Evolutionary conservation across 2,329 filamentous ascomycete species (phyloP).

Genomic region (Tolypocladium guangdongense): DNA sequence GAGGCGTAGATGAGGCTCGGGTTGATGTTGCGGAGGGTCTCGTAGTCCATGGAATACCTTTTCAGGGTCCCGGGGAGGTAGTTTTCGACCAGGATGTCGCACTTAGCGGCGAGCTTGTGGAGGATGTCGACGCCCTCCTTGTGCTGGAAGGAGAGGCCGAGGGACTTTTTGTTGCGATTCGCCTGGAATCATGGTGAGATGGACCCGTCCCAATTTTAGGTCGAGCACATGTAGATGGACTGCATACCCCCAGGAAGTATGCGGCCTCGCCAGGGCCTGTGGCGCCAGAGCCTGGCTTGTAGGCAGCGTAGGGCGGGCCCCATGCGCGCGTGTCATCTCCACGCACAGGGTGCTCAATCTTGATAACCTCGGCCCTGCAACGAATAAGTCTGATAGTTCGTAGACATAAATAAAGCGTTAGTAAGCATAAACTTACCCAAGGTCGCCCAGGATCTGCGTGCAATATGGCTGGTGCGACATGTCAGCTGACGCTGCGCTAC

Average conservation of each 20-base stretch:
- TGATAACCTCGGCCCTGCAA: conserved; percentile 83
- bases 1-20: conserved; percentile 85
- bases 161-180: conserved; percentile 93
- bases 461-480: conserved; percentile 70
- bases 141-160: conserved; percentile 85
- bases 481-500: neutral
- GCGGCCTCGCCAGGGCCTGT: conserved; percentile 81
- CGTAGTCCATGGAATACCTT: conserved; percentile 88
- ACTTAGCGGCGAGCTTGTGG: conserved; percentile 71
- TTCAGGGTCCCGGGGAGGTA: conserved; percentile 83
- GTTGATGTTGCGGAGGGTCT: conserved; percentile 69
- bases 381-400: neutral
- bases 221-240: neutral
- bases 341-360: conserved; percentile 84
- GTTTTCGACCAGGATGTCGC: conserved; percentile 92
- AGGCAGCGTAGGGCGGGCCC: conserved; percentile 87
- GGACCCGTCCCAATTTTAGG: too few species aligned
- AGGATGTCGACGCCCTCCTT: conserved; percentile 74
- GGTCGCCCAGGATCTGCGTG: conserved; percentile 90
- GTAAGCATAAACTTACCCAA: conserved; percentile 57
- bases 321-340: conserved; percentile 93
- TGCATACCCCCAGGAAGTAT: conserved; percentile 77
- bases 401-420: neutral
- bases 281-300: conserved; percentile 46
- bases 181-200: conserved; percentile 40